Percentiles rank a stretch among this genome's conserved stretches.
These are phyloP conservation scores for Chloridella minuta DNA, from an alignment of 352 stramenopile genomes.

Conservation along the genomic window DNA sequence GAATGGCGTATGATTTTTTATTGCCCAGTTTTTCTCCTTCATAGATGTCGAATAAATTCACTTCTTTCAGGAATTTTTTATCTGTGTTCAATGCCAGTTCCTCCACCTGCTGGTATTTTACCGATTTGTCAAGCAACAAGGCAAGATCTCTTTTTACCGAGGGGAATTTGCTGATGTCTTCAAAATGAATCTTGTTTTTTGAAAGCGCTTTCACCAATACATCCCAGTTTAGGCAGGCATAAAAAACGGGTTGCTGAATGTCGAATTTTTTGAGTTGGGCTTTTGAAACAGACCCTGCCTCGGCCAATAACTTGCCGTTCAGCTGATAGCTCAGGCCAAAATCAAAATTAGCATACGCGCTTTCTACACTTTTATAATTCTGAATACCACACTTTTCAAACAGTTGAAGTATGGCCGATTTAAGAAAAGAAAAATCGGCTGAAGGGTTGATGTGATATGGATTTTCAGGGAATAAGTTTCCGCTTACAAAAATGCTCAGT, in stretches of 20 bases:
- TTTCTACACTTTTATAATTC: not conserved
- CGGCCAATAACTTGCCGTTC: not conserved
- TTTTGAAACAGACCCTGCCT: not conserved
- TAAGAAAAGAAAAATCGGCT: not conserved
- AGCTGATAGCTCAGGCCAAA: not conserved
- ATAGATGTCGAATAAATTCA: not conserved
- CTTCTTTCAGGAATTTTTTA: not conserved
- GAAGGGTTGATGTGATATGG: not conserved
- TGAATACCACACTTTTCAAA: not conserved
- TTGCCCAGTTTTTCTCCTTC: not conserved
- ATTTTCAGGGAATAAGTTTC: not conserved
- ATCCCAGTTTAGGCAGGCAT: not conserved
- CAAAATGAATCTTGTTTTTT: not conserved
- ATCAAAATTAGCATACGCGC: not conserved
- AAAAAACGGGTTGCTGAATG: not conserved
- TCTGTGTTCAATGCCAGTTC: not conserved
- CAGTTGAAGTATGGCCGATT: not conserved
- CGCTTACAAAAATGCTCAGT: not conserved
- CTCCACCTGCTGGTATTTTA: not conserved
- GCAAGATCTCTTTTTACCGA: not conserved
- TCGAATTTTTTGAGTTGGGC: not conserved
- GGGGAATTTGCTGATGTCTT: not conserved
- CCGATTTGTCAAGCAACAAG: not conserved
- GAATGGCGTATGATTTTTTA: not conserved
- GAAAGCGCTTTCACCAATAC: not conserved